Base-by-base conservation (phyloP, 257 asterid species). In the Salvia miltiorrhiza region DNA sequence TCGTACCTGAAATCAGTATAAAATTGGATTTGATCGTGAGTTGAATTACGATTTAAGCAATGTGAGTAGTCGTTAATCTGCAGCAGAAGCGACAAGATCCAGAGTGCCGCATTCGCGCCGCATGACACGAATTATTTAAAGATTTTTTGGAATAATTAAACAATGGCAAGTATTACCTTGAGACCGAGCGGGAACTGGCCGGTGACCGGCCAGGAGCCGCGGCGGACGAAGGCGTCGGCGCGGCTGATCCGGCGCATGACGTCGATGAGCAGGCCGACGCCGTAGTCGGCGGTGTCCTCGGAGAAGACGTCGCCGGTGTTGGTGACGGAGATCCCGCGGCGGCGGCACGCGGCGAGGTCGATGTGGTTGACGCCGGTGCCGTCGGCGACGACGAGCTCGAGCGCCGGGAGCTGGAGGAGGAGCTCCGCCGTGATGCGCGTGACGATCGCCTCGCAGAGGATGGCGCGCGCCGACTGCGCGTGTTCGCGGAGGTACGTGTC, bases 251-350 rank as follows among this genome's bases (percentile, higher is more conserved):
- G 11, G 13, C 68, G 23, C 40, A 63, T 13, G 55, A 63, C 68
- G 54, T 9, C 16, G 68, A 63, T 63, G 7, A 63, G 68, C 4
- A 63, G 55, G 9, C 68, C 68, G 68, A 63, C 68, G 68, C 68
- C 68, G 68, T 63, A 63, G 68, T 63, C 68, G 2, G 68, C 68
- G 41, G 68, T 63, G 55, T 63, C 68, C 54, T 41, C 68, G 41
- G 68, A 41, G 68, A 63, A 63, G 68, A 63, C 68, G 40, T 63
- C 68, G 68, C 68, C 68, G 55, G 68, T 63, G 68, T 63, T 63
- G 68, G 68, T 63, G 41, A 63, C 68, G 55, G 67, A 28, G 33
- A 62, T 62, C 23, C 67, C 67, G 0, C 67, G 67, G 4, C 67
- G 53, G 23, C 9, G 20, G 67, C 67, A 62, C 53, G 21, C 67